phyloP scores from a whole-genome alignment of 257 asterid species.

The Craterostigma plantagineum region DNA sequence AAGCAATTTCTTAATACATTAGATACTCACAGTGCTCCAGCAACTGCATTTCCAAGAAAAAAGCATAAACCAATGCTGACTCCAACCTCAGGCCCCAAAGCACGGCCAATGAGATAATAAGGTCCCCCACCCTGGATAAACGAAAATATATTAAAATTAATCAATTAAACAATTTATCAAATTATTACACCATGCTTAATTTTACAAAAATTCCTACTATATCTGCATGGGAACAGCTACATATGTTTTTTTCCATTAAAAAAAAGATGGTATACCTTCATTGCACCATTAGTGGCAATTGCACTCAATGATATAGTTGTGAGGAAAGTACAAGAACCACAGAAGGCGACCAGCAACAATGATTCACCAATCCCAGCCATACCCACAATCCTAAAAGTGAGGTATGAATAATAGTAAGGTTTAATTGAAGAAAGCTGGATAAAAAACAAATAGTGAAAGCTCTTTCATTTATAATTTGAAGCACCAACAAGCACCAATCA shows the following conservation, averaged over 20 bases:
- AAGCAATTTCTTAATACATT: too few species aligned
- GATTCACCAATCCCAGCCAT: conserved; percentile 98
- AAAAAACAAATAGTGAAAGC: too few species aligned
- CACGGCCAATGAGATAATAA: conserved; percentile 92
- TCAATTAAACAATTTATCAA: too few species aligned
- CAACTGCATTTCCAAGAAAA: conserved; percentile 97
- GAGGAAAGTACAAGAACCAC: conserved; percentile 89
- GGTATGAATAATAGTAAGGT: too few species aligned
- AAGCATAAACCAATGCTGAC: conserved; percentile 97
- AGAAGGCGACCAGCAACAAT: conserved; percentile 75
- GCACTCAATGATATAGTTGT: conserved; percentile 95
- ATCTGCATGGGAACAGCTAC: too few species aligned
- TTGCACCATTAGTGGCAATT: conserved; percentile 96
- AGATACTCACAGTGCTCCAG: conserved; percentile 90
- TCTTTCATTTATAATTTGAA: too few species aligned
- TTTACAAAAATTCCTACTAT: too few species aligned
- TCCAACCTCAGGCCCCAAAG: conserved; percentile 99
- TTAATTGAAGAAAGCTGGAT: too few species aligned
- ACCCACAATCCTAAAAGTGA: conserved; percentile 79
- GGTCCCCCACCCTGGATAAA: conserved; percentile 81
- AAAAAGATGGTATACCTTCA: conserved; percentile 59
- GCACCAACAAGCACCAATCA: too few species aligned
- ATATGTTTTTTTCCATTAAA: conserved; percentile 1
- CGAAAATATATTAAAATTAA: neutral
- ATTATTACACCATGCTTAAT: too few species aligned